Evolutionary conservation across 2,329 filamentous ascomycete genomes (phyloP).

Genomic region (Hypoxylon sp.): DNA sequence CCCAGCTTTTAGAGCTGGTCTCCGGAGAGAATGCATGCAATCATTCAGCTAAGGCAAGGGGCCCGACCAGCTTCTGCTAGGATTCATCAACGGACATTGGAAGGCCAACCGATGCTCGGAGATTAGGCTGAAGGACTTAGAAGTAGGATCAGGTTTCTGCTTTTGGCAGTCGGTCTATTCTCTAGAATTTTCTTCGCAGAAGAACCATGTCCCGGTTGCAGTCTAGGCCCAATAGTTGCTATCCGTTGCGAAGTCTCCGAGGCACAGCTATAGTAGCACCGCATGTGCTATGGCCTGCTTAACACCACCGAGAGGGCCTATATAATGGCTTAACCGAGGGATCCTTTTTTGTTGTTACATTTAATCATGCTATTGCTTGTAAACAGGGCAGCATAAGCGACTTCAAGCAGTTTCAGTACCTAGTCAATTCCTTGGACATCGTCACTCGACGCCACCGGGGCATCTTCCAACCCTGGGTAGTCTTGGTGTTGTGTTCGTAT

Average conservation of each 20-base stretch:
- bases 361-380: constrained; percentile 6
- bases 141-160: constrained; percentile 13
- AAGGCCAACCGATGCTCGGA: constrained; percentile 41
- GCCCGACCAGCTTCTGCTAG: constrained; percentile 14
- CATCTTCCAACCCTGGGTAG: neutral
- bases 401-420: neutral
- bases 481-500: neutral
- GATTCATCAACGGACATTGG: constrained; percentile 16
- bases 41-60: constrained; percentile 39
- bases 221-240: constrained; percentile 20
- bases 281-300: constrained; percentile 25
- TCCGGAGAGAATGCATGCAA: constrained; percentile 21
- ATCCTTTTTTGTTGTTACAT: constrained; percentile 5
- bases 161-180: constrained; percentile 23
- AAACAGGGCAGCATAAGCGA: constrained; percentile 15
- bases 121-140: constrained; percentile 31
- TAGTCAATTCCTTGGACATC: constrained; percentile 3
- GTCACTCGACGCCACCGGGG: constrained; percentile 9
- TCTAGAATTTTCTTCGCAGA: constrained; percentile 23
- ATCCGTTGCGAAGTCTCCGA: constrained; percentile 22
- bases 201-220: constrained; percentile 29
- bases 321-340: constrained; percentile 4
- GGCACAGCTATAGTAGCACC: constrained; percentile 21
- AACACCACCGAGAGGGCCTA: neutral
- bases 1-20: constrained; percentile 1